These are phyloP conservation scores for Irpex sp. DNA, from an alignment of 1,284 basidiomycete species.

Conservation along the genomic window DNA sequence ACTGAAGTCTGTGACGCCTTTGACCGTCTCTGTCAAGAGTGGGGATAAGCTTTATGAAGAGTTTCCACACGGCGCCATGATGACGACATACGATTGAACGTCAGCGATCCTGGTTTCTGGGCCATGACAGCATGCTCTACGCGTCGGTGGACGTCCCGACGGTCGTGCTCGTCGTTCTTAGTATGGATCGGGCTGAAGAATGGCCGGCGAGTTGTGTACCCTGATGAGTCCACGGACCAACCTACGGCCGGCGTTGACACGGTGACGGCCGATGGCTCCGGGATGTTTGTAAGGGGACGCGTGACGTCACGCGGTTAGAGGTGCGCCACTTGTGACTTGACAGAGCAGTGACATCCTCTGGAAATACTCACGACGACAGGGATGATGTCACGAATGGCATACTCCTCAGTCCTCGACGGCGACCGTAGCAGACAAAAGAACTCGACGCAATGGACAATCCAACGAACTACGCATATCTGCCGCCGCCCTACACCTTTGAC, in stretches of 20 bases:
- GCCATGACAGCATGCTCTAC: neutral
- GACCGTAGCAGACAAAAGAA: neutral
- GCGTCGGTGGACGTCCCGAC: neutral
- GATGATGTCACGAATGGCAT: neutral
- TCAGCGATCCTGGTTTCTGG: slow-evolving; percentile 21
- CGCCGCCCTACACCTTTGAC: neutral
- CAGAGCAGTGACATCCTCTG: neutral
- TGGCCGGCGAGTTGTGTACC: neutral
- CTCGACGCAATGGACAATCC: neutral
- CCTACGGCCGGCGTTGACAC: no score
- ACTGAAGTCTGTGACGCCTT: slow-evolving; percentile 67
- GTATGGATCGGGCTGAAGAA: neutral
- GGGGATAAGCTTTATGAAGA: neutral
- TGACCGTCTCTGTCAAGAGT: slow-evolving; percentile 47
- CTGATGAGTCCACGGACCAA: neutral
- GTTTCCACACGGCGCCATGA: neutral
- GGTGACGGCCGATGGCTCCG: no score
- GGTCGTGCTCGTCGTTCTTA: neutral
- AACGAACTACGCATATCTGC: neutral
- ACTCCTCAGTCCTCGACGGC: neutral
- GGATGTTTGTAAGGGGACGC: neutral
- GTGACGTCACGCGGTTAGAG: neutral
- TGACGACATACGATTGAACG: slow-evolving; percentile 31
- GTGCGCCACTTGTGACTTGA: neutral
- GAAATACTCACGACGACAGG: neutral